A percentile compares a stretch with the other conserved stretches of the same genome.
phyloP scores from a whole-genome alignment of 2,329 filamentous ascomycete genomes.

The Colletotrichum endophyticum region DNA sequence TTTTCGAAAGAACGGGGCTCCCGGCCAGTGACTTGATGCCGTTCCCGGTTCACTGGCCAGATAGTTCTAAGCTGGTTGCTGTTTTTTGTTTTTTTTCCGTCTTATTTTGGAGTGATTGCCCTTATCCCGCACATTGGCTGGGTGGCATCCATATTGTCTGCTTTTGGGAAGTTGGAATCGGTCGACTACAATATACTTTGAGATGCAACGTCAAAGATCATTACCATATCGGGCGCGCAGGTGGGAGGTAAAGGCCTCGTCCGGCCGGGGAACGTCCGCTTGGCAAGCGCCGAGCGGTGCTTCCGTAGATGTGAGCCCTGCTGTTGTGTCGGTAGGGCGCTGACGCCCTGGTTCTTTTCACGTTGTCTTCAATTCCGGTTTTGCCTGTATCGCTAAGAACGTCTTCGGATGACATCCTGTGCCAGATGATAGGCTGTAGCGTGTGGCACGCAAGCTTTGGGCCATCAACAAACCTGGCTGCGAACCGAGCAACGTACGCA shows the following conservation, averaged over 20 bases:
- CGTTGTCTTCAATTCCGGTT: neutral
- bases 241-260: neutral
- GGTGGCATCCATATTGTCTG: neutral
- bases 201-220: conserved; percentile 2
- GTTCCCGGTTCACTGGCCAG: neutral
- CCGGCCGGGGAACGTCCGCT: neutral
- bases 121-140: neutral
- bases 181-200: neutral
- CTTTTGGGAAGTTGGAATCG: neutral
- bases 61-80: neutral
- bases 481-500: neutral
- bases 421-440: neutral
- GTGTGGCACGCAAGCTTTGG: neutral
- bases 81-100: neutral
- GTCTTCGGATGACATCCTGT: neutral
- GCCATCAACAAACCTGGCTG: neutral
- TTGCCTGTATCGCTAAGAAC: neutral
- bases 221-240: neutral
- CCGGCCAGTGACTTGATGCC: neutral
- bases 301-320: neutral
- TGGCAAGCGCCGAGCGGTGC: neutral
- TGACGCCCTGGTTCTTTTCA: neutral
- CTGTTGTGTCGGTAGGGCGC: neutral
- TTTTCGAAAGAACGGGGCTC: neutral
- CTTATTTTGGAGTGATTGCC: neutral